A percentile compares a stretch with the other conserved stretches of the same genome.
These are phyloP conservation scores for Priceomyces carsonii DNA, from an alignment of 805 yeast species.

Conservation along the genomic window DNA sequence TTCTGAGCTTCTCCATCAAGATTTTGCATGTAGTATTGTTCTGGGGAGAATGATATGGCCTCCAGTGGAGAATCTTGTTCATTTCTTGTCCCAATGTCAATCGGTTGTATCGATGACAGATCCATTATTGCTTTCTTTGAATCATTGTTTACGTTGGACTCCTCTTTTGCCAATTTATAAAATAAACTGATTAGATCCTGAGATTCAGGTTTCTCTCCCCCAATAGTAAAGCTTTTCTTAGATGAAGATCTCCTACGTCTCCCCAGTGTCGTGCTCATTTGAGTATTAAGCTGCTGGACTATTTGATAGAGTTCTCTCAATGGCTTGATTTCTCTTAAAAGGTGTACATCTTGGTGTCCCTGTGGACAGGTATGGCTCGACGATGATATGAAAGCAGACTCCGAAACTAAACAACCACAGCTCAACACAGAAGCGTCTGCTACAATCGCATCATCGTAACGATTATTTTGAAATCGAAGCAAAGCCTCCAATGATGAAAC, in stretches of 20 bases:
- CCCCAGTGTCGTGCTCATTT: conserved; percentile 3
- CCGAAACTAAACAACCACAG: conserved; percentile 44
- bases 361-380: conserved; percentile 20
- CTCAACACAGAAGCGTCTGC: conserved; percentile 37
- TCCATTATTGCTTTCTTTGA: conserved; percentile 4
- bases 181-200: conserved; percentile 37
- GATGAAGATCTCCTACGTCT: conserved; percentile 23
- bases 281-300: conserved; percentile 18
- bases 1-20: conserved; percentile 3
- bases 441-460: conserved; percentile 13
- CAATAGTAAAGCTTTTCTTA: conserved; percentile 15
- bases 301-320: conserved; percentile 33
- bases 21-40: conserved; percentile 4
- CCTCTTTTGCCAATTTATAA: conserved; percentile 43
- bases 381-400: conserved; percentile 20
- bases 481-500: conserved; percentile 25
- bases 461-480: conserved; percentile 23
- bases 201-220: conserved; percentile 14
- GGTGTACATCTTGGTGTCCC: conserved; percentile 13
- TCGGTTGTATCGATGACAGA: conserved; percentile 11
- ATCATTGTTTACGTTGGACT: conserved; percentile 10
- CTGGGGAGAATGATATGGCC: conserved; percentile 17
- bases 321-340: conserved; percentile 31
- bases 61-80: conserved; percentile 4
- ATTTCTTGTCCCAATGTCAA: conserved; percentile 5